These are phyloP conservation scores for Fragaria vesca DNA, from an alignment of 306 rosid genomes.

Conservation along the genomic window DNA sequence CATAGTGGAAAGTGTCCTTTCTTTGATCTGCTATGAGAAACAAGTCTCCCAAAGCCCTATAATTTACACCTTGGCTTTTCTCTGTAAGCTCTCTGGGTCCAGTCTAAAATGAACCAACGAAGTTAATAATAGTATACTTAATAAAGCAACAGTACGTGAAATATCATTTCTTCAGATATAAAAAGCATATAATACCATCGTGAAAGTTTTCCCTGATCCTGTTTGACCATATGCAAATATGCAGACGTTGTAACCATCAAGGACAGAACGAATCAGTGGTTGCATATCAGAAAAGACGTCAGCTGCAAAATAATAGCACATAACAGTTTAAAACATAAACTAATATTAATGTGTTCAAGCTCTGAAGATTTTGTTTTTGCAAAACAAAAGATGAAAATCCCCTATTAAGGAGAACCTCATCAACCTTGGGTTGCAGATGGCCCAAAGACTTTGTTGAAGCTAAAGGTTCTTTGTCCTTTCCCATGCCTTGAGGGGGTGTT, in stretches of 20 bases:
- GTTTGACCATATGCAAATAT: conserved; percentile 94
- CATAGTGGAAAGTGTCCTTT: conserved; percentile 68
- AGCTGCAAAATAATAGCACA: conserved; percentile 44
- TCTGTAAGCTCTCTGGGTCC: conserved; percentile 94
- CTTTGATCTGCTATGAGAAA: conserved; percentile 78
- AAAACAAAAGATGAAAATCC: not conserved
- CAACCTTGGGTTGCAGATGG: conserved; percentile 86
- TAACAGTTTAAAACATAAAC: not conserved
- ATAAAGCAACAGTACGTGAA: not conserved
- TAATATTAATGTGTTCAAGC: conserved; percentile 16
- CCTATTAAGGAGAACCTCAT: conserved; percentile 19
- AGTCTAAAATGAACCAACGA: conserved; percentile 37
- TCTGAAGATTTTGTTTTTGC: not conserved
- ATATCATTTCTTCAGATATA: not conserved
- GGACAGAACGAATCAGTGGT: conserved; percentile 84
- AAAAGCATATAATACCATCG: conserved; percentile 57
- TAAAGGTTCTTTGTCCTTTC: conserved; percentile 65
- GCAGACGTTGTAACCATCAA: conserved; percentile 88
- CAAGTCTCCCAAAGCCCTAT: conserved; percentile 89
- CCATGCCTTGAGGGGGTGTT: conserved; percentile 73
- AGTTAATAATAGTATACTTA: conserved; percentile 12
- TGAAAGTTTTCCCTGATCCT: conserved; percentile 86
- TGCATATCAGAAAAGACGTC: conserved; percentile 89
- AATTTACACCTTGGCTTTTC: conserved; percentile 89
- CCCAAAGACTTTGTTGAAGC: conserved; percentile 89